Percentiles rank a stretch among this genome's conserved stretches.
Evolutionary conservation across 1,284 basidiomycete species (phyloP).

Genomic region (Puccinia novopanici): DNA sequence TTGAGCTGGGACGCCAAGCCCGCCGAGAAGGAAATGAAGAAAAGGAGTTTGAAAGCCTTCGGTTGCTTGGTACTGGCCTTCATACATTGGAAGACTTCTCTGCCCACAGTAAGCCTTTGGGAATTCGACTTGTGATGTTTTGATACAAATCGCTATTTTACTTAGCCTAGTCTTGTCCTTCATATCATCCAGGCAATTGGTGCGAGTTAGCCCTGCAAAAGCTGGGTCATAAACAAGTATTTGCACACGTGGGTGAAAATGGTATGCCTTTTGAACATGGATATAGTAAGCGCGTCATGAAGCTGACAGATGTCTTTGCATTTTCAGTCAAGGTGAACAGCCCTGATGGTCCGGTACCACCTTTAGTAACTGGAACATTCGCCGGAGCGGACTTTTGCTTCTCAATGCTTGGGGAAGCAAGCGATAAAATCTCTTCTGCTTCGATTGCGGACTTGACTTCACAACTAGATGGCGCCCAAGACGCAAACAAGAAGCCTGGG

Average conservation of each 20-base stretch:
- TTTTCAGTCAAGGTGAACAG: conserved; percentile 68
- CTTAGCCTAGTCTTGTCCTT: conserved; percentile 8
- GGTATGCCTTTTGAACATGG: conserved; percentile 55
- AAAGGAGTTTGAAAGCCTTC: conserved; percentile 50
- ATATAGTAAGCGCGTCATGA: not conserved
- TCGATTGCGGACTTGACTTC: conserved; percentile 85
- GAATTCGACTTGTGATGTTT: not conserved
- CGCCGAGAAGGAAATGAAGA: conserved; percentile 64
- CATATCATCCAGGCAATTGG: conserved; percentile 59
- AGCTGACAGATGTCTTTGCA: not conserved
- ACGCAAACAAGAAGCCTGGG: conserved; percentile 20
- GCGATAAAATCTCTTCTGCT: conserved; percentile 67
- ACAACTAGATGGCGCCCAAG: conserved; percentile 67
- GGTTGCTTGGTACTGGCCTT: conserved; percentile 60
- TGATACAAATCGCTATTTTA: not conserved
- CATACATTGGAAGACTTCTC: conserved; percentile 84
- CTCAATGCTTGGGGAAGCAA: conserved; percentile 64
- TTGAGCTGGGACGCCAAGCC: conserved; percentile 66
- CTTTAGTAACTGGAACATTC: conserved; percentile 85
- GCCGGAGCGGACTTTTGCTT: conserved; percentile 79
- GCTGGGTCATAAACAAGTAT: conserved; percentile 75
- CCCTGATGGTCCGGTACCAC: conserved; percentile 76
- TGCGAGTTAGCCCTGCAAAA: conserved; percentile 66
- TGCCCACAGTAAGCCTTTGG: conserved; percentile 67
- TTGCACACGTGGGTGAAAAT: conserved; percentile 84